Evolutionary conservation across 2,329 filamentous ascomycete species (phyloP), one percentile per base, ranked within the genome.

Genomic region (Piedraia hortae): DNA sequence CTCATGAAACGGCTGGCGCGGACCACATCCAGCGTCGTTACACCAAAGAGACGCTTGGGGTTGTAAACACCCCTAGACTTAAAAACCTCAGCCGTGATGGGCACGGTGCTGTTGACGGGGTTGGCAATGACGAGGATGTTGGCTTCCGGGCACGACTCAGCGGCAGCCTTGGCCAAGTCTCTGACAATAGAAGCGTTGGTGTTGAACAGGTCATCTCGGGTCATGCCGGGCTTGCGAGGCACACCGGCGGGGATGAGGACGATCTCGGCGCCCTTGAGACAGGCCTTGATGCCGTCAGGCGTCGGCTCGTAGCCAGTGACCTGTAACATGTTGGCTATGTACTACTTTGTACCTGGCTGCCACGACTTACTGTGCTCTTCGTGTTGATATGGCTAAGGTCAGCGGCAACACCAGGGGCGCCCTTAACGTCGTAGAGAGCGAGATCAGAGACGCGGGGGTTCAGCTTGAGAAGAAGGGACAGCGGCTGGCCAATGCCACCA

Each of bases 181-280:
- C 82, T 80, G 49, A 97, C 85, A 51, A 97, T 97, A 48, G 77
- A 89, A 52, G 85, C 85, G 54, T 97, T 97, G 63, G 82, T 97
- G 69, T 93, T 93, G 78, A 97, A 97, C 34, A 97, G 71, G 50
- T 97, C 62, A 55, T 97, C 85, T 62, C 85, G 80, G 56, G 74
- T 89, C 85, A 97, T 97, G 56, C 85, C 85, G 49, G 85, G 85
- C 67, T 91, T 91, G 58, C 85, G 78, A 46, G 85, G 85, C 36
- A 97, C 82, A 62, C 85, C 85, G 44, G 85, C 85, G 44, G 85
- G 85, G 51, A 97, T 93, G 46, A 97, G 66, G 44, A 97, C 75
- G 40, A 97, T 68, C 54, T 93, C 78, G 43, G 78, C 59, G 46
- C 63, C 80, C 56, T 74, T 72, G 49, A 97, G 65, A 43, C 69